Evolutionary conservation across 2,329 filamentous ascomycete species (phyloP).

Genomic region (Colletotrichum lindemuthianum): DNA sequence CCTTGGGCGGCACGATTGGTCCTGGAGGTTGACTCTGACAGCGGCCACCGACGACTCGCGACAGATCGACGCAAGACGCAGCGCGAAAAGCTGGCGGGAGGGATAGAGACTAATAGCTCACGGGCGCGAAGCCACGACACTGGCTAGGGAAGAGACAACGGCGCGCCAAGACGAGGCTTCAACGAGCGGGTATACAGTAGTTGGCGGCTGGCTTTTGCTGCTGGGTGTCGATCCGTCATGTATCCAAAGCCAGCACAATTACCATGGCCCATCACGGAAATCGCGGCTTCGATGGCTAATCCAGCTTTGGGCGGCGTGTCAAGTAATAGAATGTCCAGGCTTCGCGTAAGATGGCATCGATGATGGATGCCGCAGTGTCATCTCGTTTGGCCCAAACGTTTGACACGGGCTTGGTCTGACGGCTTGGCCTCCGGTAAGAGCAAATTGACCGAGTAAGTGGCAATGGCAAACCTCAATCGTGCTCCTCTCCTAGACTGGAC

Average conservation of each 20-base stretch:
- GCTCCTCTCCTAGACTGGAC: neutral
- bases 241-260: too few relatives aligned
- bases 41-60: slow-evolving; percentile 18
- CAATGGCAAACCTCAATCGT: neutral
- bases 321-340: too few relatives aligned
- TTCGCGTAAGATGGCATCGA: neutral
- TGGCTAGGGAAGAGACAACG: neutral
- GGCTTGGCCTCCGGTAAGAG: too few relatives aligned
- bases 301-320: too few relatives aligned
- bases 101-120: slow-evolving; percentile 16
- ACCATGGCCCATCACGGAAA: too few relatives aligned
- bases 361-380: neutral
- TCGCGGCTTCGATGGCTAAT: too few relatives aligned
- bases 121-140: neutral
- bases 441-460: neutral
- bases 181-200: neutral
- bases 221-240: too few relatives aligned
- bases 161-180: slow-evolving; percentile 4
- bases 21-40: slow-evolving; percentile 19
- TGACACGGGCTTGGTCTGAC: too few relatives aligned
- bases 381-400: too few relatives aligned
- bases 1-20: slow-evolving; percentile 23
- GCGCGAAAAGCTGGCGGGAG: slow-evolving; percentile 6
- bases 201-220: too few relatives aligned
- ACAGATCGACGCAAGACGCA: neutral